phyloP scores from a whole-genome alignment of 495 filamentous ascomycete genomes.

The Extremus antarcticus region DNA sequence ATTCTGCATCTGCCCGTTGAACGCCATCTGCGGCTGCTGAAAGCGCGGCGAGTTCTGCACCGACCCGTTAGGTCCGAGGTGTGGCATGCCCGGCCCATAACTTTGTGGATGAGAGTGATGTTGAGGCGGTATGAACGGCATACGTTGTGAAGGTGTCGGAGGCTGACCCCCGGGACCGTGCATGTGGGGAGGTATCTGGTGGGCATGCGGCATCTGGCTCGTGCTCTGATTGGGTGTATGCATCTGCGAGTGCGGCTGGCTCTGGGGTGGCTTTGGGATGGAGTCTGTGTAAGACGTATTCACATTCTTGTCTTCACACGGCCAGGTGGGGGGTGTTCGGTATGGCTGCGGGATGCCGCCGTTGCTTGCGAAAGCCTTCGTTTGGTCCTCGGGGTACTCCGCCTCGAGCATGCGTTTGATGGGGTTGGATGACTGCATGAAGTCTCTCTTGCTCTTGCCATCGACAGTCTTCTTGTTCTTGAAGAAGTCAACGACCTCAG shows the following conservation, averaged over 20 bases:
- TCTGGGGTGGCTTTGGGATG: conserved; percentile 53
- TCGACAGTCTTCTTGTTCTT: conserved; percentile 51
- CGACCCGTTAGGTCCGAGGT: conserved; percentile 67
- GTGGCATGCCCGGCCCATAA: conserved; percentile 49
- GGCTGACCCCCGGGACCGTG: conserved; percentile 27
- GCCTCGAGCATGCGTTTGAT: conserved; percentile 55
- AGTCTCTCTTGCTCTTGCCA: conserved; percentile 44
- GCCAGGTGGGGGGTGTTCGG: conserved; percentile 73
- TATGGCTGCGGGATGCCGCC: conserved; percentile 68
- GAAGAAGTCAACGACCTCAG: conserved; percentile 36
- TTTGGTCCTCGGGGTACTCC: conserved; percentile 39
- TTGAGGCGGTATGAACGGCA: conserved; percentile 33
- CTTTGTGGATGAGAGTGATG: conserved; percentile 58
- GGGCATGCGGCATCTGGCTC: conserved; percentile 53
- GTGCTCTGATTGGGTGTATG: conserved; percentile 49
- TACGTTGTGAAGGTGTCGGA: conserved; percentile 22
- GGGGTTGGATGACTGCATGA: conserved; percentile 60
- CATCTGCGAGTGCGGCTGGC: conserved; percentile 52
- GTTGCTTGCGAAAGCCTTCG: conserved; percentile 45
- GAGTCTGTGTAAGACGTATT: conserved; percentile 63
- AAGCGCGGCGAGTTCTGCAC: conserved; percentile 71
- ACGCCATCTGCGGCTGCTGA: conserved; percentile 56
- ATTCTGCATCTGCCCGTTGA: conserved; percentile 57
- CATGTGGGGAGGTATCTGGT: conserved; percentile 53
- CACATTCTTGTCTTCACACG: conserved; percentile 47